Conservation (phyloP, 2,329 filamentous ascomycete species). For the Albophoma yamanashiensis region DNA sequence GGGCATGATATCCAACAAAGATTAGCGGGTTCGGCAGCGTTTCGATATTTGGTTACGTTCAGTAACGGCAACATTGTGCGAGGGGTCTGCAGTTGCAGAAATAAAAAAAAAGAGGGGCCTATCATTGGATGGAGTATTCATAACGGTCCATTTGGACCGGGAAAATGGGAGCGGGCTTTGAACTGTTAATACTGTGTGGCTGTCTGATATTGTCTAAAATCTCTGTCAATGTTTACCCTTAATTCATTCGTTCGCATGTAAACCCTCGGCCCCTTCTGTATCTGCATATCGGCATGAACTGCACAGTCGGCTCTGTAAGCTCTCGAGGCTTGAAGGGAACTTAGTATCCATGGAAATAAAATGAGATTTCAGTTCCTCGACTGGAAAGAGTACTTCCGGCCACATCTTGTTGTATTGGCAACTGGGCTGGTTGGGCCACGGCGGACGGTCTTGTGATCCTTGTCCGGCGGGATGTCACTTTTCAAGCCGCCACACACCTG, state of each 20-base stretch:
- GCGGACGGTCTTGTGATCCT: not conserved
- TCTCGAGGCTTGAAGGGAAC: not conserved
- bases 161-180: not conserved
- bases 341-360: not conserved
- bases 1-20: not conserved
- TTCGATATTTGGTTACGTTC: not conserved
- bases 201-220: constrained; percentile 1
- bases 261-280: constrained; percentile 1
- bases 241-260: not conserved
- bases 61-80: constrained; percentile 1
- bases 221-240: not conserved
- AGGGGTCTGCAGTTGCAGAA: constrained; percentile 3
- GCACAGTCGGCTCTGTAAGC: not conserved
- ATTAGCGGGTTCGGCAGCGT: constrained; percentile 3
- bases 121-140: not conserved
- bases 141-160: not conserved
- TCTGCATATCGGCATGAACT: not conserved
- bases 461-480: not conserved
- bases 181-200: not conserved
- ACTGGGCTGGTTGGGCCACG: not conserved
- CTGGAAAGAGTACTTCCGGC: not conserved
- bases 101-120: not conserved
- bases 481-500: not conserved
- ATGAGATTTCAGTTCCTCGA: not conserved
- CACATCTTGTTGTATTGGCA: not conserved